These are phyloP conservation scores for Nannizziopsis barbatae DNA, from an alignment of 2,329 filamentous ascomycete genomes.

Conservation along the genomic window DNA sequence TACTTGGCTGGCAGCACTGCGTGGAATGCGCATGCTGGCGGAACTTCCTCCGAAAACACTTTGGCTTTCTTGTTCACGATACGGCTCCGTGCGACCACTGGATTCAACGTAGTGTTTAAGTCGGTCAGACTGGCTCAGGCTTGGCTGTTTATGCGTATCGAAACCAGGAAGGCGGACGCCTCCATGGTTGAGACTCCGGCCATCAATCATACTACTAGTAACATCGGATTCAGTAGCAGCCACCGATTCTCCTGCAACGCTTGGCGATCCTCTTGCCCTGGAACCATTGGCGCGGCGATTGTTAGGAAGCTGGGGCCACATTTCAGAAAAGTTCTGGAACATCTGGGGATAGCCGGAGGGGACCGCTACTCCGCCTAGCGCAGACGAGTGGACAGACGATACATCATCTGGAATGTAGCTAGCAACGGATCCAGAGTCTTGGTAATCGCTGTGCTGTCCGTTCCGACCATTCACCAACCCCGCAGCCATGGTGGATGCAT, in stretches of 20 bases:
- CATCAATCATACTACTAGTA: conserved; percentile 63
- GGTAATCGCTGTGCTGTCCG: conserved; percentile 42
- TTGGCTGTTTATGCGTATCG: conserved; percentile 58
- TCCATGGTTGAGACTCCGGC: conserved; percentile 62
- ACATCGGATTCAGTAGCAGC: conserved; percentile 84
- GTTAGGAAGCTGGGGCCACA: conserved; percentile 74
- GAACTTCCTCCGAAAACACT: conserved; percentile 57
- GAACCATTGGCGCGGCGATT: conserved; percentile 53
- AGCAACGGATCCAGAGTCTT: conserved; percentile 76
- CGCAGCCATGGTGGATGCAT: conserved; percentile 49
- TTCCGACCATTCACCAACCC: conserved; percentile 43
- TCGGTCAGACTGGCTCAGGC: conserved; percentile 73
- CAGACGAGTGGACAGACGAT: conserved; percentile 86
- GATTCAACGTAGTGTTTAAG: conserved; percentile 91
- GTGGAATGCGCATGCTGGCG: conserved; percentile 39
- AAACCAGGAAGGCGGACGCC: conserved; percentile 83
- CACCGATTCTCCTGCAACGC: conserved; percentile 82
- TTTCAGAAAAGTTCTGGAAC: conserved; percentile 87
- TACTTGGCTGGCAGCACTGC: conserved; percentile 31
- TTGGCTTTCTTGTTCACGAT: conserved; percentile 43
- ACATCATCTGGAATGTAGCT: conserved; percentile 96
- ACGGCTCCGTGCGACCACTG: conserved; percentile 53
- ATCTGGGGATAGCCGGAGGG: conserved; percentile 79
- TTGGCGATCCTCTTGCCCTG: conserved; percentile 58
- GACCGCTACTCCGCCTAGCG: conserved; percentile 73